Conservation (phyloP, 768 basidiomycete species). For the Boletus subparvulus region DNA sequence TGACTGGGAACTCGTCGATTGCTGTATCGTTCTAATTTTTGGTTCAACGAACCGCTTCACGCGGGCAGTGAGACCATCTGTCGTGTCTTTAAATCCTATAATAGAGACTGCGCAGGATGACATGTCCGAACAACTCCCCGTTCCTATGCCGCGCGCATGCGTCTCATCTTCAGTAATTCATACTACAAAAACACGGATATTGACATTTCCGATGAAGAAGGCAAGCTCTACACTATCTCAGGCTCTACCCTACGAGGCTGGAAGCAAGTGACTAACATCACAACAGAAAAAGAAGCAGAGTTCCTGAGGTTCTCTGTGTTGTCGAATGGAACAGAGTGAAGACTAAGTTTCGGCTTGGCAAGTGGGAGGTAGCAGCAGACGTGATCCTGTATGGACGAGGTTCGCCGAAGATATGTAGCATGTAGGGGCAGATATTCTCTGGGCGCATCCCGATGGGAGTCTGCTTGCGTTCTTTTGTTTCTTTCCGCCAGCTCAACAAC, state of each 20-base stretch:
- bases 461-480: slow-evolving; percentile 1
- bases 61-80: neutral
- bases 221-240: slow-evolving; percentile 20
- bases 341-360: slow-evolving; percentile 27
- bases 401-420: neutral
- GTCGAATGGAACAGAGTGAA: slow-evolving; percentile 31
- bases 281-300: neutral
- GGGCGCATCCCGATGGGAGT: neutral
- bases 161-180: slow-evolving; percentile 14
- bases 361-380: slow-evolving; percentile 19
- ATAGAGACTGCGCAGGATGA: neutral
- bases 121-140: neutral
- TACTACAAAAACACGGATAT: slow-evolving; percentile 14
- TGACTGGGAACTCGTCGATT: neutral
- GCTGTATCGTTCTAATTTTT: slow-evolving; percentile 7
- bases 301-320: slow-evolving; percentile 21
- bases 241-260: slow-evolving; percentile 13
- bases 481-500: slow-evolving; percentile 10
- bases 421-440: slow-evolving; percentile 22
- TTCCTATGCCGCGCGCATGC: slow-evolving; percentile 1
- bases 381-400: slow-evolving; percentile 10
- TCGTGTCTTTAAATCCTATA: neutral
- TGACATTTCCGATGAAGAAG: slow-evolving; percentile 16
- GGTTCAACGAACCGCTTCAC: neutral
- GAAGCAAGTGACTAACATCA: slow-evolving; percentile 12